Evolutionary conservation across 2,329 filamentous ascomycete species (phyloP), one percentile per base, ranked within the genome.

Genomic region (Fusarium sp.): DNA sequence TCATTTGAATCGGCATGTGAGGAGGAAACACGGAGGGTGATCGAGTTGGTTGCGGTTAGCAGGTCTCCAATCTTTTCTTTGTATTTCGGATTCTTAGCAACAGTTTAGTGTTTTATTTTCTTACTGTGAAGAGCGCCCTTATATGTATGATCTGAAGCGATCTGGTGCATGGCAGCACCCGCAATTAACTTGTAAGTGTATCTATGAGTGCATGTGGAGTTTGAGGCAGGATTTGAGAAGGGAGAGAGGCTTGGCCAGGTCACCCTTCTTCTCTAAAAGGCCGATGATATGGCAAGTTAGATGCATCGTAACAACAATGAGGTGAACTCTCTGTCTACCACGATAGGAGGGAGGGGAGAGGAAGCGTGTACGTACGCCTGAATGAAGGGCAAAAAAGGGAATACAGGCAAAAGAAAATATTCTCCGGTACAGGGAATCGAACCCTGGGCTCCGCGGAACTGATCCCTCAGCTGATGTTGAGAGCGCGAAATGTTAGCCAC

Each of bases 401-500:
- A 11, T 0, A 4, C 10, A 1, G 10, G 5, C 34, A 59, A 40
- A 63, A 69, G 11, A n/a, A 28, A 15, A 3, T 22, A 3, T 4
- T 31, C 70, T 73, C 70, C 70, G 70, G 70, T 73, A 73, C 71
- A 73, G 71, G 71, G 71, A 73, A 73, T 73, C 70, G 70, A 73
- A 73, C 71, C 71, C 70, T 73, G 71, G 71, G 71, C 71, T 73
- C 71, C 70, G 70, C 70, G 70, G 70, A 33, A 44, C 57, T 62
- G 22, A 62, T 73, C 70, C 13, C 67, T 70, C 67, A 73, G 15
- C 7, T 67, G 13, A 56, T 49, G 19, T 54, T 76, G 74, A 76
- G 62, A 76, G 74, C 74, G 74, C 71, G 73, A 76, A 76, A 76
- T 76, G 74, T 76, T 76, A 74, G 74, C 74, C 74, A 76, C 73